Conservation (phyloP, 2,329 filamentous ascomycete species). For the Aspergillus texensis region DNA sequence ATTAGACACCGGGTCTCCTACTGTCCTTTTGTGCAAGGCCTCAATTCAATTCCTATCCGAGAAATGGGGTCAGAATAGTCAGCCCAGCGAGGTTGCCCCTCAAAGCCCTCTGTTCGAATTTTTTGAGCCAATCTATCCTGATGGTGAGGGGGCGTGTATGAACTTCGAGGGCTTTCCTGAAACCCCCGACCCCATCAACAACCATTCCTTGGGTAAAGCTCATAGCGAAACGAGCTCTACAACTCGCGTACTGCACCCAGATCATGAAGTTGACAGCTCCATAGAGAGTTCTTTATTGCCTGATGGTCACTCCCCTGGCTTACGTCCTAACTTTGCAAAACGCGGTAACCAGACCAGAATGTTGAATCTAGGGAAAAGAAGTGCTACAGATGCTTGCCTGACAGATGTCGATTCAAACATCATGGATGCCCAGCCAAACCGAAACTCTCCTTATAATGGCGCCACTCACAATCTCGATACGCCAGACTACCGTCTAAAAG, state of each 20-base stretch:
- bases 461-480: not conserved
- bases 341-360: constrained; percentile 3
- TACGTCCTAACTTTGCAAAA: constrained; percentile 6
- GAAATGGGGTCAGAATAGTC: constrained; percentile 5
- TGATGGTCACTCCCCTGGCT: not conserved
- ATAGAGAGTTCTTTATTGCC: not conserved
- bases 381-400: constrained; percentile 30
- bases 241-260: not conserved
- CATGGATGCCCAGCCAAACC: constrained; percentile 13
- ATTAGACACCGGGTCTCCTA: constrained; percentile 20
- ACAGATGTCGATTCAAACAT: constrained; percentile 30
- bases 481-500: not conserved
- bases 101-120: constrained; percentile 16
- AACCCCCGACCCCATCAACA: not conserved
- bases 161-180: not conserved
- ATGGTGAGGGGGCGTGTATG: not conserved
- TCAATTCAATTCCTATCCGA: constrained; percentile 14
- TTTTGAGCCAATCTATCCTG: not conserved
- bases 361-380: constrained; percentile 29
- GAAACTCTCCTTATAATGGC: not conserved
- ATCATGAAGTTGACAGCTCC: not conserved
- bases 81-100: constrained; percentile 11
- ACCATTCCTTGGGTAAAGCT: not conserved
- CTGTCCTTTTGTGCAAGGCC: constrained; percentile 15
- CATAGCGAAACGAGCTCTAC: not conserved